These are phyloP conservation scores for Suhomyces maxii DNA, from an alignment of 1,139 yeast species.

Conservation along the genomic window DNA sequence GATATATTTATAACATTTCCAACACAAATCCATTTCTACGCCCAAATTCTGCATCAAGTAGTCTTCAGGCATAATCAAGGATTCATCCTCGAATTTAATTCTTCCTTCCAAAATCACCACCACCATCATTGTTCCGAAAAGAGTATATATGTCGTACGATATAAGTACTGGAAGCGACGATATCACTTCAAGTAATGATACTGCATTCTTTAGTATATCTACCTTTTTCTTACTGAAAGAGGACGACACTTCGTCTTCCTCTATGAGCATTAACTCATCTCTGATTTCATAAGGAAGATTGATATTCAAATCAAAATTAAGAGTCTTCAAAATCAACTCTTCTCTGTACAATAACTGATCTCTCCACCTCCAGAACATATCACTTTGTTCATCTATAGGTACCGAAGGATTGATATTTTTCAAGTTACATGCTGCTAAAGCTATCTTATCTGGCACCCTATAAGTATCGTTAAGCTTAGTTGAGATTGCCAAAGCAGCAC, in stretches of 20 bases:
- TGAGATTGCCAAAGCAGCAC: slow-evolving; percentile 46
- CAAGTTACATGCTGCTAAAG: slow-evolving; percentile 37
- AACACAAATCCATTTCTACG: slow-evolving; percentile 24
- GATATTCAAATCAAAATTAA: slow-evolving; percentile 43
- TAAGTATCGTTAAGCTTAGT: slow-evolving; percentile 47
- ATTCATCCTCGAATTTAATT: slow-evolving; percentile 17
- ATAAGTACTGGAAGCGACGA: slow-evolving; percentile 43
- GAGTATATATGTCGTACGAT: slow-evolving; percentile 33
- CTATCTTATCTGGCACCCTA: slow-evolving; percentile 46
- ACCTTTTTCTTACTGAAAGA: slow-evolving; percentile 25
- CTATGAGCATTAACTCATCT: slow-evolving; percentile 22
- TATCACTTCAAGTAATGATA: slow-evolving; percentile 39
- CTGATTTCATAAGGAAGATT: slow-evolving; percentile 41
- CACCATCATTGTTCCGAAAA: slow-evolving; percentile 38
- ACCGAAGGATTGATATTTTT: slow-evolving; percentile 31
- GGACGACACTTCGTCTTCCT: slow-evolving; percentile 2
- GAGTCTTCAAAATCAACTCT: slow-evolving; percentile 40
- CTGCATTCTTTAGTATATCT: slow-evolving; percentile 36
- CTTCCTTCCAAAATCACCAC: slow-evolving; percentile 33
- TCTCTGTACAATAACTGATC: slow-evolving; percentile 48
- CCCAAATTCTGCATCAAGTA: slow-evolving; percentile 22
- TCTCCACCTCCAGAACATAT: slow-evolving; percentile 48
- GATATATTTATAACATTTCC: slow-evolving; percentile 37
- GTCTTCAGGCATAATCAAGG: slow-evolving; percentile 24
- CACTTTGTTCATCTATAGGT: slow-evolving; percentile 42